Evolutionary conservation across 2,329 filamentous ascomycete genomes (phyloP), one percentile per base, ranked within the genome.

Genomic region (Dactylellina drechsleri): DNA sequence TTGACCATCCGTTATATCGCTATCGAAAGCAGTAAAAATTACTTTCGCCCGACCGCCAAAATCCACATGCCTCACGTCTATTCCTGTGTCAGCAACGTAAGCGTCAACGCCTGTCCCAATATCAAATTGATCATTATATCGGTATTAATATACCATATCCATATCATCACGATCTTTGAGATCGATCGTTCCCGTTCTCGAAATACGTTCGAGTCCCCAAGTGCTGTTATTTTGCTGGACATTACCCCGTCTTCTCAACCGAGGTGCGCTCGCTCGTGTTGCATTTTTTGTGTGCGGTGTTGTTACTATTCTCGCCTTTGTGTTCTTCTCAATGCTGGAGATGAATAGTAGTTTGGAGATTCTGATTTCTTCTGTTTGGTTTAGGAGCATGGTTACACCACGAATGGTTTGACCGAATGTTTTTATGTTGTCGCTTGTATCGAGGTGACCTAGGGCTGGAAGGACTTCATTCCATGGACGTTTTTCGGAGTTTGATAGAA

Each of bases 21-120:
- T 80, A 77, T 87, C 80, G 82, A 85, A 66, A 64, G 77, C 31
- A 20, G 12, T 61, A 49, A 53, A 78, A 26, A 59, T 76, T 61
- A 59, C 78, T 31, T 64, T 79, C 1, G 78, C 78, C 18, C 78
- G 77, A 16, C 75, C 77, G 1, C 78, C 80, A 41, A 80, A 80
- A 23, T 79, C 78, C 16, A 66, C 68, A 28, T 79, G 76, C 2
- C 75, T 40, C 1, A 76, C 65, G 13, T 78, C 76, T 53, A 80
- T 83, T 1, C 84, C 84, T 1, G 84, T 84, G 77, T 85, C 84
- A 54, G 85, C 81, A 54, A 85, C 78, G 76, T 85, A 85, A 16
- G 83, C 81, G 56, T 83, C 85, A 4, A 83, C 84, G 13, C 81
- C 83, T 54, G 80, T 80, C 4, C 83, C 84, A 7, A 31, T 16